These are phyloP conservation scores for Lonicera japonica DNA, from an alignment of 129 eudicot genomes.

Conservation along the genomic window DNA sequence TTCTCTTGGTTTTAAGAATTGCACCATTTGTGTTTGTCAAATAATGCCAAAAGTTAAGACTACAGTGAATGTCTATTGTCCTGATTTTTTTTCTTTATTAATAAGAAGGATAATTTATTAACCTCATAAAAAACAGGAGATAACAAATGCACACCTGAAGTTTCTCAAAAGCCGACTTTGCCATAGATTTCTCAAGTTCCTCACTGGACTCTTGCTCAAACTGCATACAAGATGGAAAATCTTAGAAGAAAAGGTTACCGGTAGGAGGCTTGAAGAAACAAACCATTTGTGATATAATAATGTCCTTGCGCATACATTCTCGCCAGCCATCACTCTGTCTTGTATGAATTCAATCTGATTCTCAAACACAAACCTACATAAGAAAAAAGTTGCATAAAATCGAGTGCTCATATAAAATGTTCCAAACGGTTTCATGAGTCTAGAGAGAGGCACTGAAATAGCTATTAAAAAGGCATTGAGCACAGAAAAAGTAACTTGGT, in stretches of 20 bases:
- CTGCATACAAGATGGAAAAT: constrained; percentile 29
- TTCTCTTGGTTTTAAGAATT: no score
- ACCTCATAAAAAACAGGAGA: neutral
- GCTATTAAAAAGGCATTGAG: neutral
- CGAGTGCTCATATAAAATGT: neutral
- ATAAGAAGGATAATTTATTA: neutral
- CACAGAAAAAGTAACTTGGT: neutral
- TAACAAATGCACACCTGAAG: constrained; percentile 53
- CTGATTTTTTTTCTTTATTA: neutral
- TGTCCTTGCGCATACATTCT: constrained; percentile 41
- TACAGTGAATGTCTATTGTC: neutral
- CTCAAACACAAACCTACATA: constrained; percentile 79
- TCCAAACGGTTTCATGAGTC: neutral
- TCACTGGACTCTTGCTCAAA: constrained; percentile 47
- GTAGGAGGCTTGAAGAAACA: neutral
- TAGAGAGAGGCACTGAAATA: neutral
- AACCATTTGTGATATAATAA: neutral
- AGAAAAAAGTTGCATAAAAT: neutral
- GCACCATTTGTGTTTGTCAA: neutral
- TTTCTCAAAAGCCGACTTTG: constrained; percentile 74
- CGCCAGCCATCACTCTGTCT: constrained; percentile 82
- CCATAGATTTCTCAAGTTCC: constrained; percentile 45
- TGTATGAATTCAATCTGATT: constrained; percentile 90
- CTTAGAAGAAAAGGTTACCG: constrained; percentile 1
- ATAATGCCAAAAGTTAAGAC: neutral